A percentile compares a stretch with the other conserved stretches of the same genome.
phyloP scores from a whole-genome alignment of 306 rosid genomes.

The Luffa aegyptiaca region DNA sequence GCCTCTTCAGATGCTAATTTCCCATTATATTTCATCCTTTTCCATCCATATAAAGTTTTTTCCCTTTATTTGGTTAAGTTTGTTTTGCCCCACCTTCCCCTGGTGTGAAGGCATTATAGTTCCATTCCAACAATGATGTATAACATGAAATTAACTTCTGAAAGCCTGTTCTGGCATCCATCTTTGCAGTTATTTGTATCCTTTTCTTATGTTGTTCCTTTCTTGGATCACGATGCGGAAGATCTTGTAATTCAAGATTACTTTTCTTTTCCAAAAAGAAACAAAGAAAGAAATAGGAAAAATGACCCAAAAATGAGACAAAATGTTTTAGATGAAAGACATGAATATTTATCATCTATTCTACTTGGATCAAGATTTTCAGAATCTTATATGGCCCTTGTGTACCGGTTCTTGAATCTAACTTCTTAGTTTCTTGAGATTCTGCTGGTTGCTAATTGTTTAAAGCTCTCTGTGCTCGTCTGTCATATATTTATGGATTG shows the following conservation, averaged over 20 bases:
- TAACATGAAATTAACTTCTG: background rate
- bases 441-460: background rate
- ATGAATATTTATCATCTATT: background rate
- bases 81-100: background rate
- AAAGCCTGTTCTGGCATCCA: background rate
- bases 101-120: background rate
- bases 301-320: background rate
- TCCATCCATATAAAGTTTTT: background rate
- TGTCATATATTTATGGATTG: background rate
- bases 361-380: background rate
- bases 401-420: background rate
- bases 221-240: background rate
- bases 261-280: background rate
- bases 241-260: background rate
- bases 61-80: background rate
- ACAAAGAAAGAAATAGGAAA: background rate
- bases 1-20: background rate
- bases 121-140: background rate
- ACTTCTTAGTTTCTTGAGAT: background rate
- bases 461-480: background rate
- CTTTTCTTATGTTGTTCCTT: background rate
- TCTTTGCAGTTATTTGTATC: background rate
- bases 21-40: background rate
- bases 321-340: background rate
- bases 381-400: background rate